Evolutionary conservation across 2,329 filamentous ascomycete species (phyloP).

Genomic region (Ilyonectria sp.): DNA sequence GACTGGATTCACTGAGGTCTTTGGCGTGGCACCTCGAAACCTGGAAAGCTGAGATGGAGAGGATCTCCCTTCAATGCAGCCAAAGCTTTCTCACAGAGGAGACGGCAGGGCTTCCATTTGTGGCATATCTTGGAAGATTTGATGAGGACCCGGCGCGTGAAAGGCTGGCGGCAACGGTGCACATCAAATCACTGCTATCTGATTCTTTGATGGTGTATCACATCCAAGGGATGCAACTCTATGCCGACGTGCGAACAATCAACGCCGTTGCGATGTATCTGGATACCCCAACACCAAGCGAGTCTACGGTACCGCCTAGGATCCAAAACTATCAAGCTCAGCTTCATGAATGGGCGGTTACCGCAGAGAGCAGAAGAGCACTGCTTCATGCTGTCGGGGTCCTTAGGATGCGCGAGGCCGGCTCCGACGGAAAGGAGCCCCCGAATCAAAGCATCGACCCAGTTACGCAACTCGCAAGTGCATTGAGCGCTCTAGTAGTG

Average conservation of each 20-base stretch:
- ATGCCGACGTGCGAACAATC: conserved; percentile 52
- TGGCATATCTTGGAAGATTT: conserved; percentile 50
- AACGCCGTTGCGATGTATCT: conserved; percentile 45
- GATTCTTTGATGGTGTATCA: conserved; percentile 55
- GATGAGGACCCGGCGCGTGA: conserved; percentile 44
- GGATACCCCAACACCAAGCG: conserved; percentile 19
- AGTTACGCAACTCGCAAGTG: conserved; percentile 52
- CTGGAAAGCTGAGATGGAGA: conserved; percentile 46
- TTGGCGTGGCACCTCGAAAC: conserved; percentile 47
- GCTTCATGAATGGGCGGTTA: conserved; percentile 50
- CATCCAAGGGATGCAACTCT: conserved; percentile 55
- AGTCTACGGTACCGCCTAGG: conserved; percentile 34
- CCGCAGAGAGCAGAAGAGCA: conserved; percentile 50
- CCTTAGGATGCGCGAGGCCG: conserved; percentile 47
- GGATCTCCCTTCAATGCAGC: conserved; percentile 39
- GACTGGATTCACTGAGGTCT: conserved; percentile 32
- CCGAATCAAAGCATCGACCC: conserved; percentile 49
- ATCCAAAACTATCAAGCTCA: conserved; percentile 42
- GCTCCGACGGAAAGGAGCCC: conserved; percentile 34
- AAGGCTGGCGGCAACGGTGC: conserved; percentile 41
- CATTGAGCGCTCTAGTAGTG: conserved; percentile 51
- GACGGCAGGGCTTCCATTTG: conserved; percentile 37
- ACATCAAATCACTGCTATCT: conserved; percentile 51
- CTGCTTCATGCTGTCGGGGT: conserved; percentile 53
- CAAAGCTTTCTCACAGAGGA: conserved; percentile 31